Conservation (phyloP, 2,329 filamentous ascomycete genomes). For the Talaromyces sp. region DNA sequence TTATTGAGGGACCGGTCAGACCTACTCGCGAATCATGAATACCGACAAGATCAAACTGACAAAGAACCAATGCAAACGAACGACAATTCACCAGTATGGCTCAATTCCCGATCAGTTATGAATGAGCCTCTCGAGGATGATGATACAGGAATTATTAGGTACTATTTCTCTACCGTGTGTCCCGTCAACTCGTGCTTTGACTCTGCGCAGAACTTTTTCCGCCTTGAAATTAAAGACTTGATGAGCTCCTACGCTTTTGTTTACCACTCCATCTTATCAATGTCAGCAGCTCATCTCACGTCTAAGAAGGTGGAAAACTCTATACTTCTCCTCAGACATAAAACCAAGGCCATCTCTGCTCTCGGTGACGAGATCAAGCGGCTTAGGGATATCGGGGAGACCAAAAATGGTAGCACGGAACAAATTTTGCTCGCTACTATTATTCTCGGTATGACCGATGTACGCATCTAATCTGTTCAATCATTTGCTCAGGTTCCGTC, state of each 20-base stretch:
- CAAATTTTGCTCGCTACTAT: neutral
- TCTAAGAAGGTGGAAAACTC: neutral
- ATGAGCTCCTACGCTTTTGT: neutral
- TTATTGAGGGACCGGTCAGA: neutral
- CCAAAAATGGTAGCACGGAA: neutral
- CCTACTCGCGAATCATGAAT: neutral
- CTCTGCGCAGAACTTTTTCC: neutral
- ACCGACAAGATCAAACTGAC: neutral
- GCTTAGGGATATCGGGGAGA: neutral
- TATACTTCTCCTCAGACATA: neutral
- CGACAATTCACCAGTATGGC: neutral
- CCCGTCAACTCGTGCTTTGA: neutral
- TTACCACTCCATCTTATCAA: neutral
- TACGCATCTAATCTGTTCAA: neutral
- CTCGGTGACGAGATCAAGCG: neutral
- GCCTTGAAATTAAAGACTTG: neutral
- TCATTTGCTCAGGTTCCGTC: neutral
- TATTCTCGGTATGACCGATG: neutral
- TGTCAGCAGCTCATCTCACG: neutral
- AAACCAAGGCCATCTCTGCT: neutral
- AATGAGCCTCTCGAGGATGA: neutral
- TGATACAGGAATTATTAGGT: neutral
- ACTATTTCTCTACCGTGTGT: neutral
- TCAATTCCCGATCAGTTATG: neutral
- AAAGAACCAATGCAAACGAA: neutral